phyloP scores from a whole-genome alignment of 1,284 basidiomycete genomes.

The Neonothopanus nambi region DNA sequence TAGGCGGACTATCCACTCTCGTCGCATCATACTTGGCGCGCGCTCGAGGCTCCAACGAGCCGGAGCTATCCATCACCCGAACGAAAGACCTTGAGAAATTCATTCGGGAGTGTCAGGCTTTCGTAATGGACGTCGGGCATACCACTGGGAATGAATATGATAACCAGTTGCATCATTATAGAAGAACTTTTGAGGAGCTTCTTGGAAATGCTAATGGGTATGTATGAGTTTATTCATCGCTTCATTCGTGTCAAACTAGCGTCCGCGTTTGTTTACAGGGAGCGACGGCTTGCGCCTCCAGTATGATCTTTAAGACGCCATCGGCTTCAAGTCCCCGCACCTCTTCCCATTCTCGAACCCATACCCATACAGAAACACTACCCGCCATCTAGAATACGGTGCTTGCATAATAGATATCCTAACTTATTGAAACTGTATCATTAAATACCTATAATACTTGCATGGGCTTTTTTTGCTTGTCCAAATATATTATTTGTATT shows the following conservation, averaged over 20 bases:
- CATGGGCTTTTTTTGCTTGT: too few species aligned
- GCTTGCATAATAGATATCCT: too few species aligned
- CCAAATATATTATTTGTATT: too few species aligned
- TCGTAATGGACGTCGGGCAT: slow-evolving; percentile 57
- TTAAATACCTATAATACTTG: too few species aligned
- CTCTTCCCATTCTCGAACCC: background rate
- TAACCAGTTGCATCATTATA: slow-evolving; percentile 23
- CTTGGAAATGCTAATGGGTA: slow-evolving; percentile 32
- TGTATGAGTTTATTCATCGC: background rate
- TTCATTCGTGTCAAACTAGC: too few species aligned
- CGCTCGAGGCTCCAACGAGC: slow-evolving; percentile 65
- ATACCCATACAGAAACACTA: too few species aligned
- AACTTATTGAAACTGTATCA: too few species aligned
- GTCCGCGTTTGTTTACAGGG: too few species aligned
- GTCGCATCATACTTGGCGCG: slow-evolving; percentile 72
- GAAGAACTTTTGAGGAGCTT: slow-evolving; percentile 36
- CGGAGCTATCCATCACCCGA: slow-evolving; percentile 53
- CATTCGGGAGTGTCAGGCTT: slow-evolving; percentile 57
- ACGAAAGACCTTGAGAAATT: slow-evolving; percentile 64
- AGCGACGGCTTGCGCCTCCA: background rate
- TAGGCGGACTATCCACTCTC: slow-evolving; percentile 61
- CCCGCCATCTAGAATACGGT: too few species aligned
- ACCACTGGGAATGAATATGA: slow-evolving; percentile 25
- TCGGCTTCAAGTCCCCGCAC: too few species aligned
- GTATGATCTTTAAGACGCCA: too few species aligned